Evolutionary conservation across 2,329 filamentous ascomycete genomes (phyloP).

Genomic region (Fusarium chlamydosporum): DNA sequence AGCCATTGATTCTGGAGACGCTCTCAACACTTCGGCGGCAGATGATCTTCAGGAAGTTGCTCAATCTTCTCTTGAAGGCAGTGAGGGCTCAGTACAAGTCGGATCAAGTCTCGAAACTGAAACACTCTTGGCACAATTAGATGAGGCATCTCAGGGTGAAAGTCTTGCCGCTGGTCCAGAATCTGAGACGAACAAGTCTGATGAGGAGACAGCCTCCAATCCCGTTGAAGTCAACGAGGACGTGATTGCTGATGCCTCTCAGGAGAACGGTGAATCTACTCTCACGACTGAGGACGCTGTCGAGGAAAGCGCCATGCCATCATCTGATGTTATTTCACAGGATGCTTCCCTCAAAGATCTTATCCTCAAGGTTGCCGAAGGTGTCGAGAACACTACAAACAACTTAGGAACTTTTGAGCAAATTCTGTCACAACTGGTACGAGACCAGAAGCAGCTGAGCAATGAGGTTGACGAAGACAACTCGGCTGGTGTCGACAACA

Average conservation of each 20-base stretch:
- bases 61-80: not conserved
- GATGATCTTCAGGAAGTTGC: conserved; percentile 3
- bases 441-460: conserved; percentile 51
- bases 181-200: not conserved
- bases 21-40: conserved; percentile 11
- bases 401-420: conserved; percentile 66
- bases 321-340: not conserved
- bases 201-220: not conserved
- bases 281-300: conserved; percentile 4
- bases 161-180: not conserved
- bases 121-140: not conserved
- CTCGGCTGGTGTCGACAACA: not conserved
- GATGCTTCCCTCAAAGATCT: conserved; percentile 61
- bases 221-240: not conserved
- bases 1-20: conserved; percentile 34
- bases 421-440: conserved; percentile 65
- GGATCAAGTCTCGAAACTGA: not conserved
- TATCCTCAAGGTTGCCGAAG: conserved; percentile 65
- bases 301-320: conserved; percentile 2
- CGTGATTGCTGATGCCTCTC: conserved; percentile 2
- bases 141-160: conserved; percentile 7
- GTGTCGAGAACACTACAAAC: conserved; percentile 58
- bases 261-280: not conserved
- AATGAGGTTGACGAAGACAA: conserved; percentile 25
- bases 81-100: not conserved